Evolutionary conservation across 1,284 basidiomycete species (phyloP), one percentile per base, ranked within the genome.

Genomic region (Rhodotorula sp.): DNA sequence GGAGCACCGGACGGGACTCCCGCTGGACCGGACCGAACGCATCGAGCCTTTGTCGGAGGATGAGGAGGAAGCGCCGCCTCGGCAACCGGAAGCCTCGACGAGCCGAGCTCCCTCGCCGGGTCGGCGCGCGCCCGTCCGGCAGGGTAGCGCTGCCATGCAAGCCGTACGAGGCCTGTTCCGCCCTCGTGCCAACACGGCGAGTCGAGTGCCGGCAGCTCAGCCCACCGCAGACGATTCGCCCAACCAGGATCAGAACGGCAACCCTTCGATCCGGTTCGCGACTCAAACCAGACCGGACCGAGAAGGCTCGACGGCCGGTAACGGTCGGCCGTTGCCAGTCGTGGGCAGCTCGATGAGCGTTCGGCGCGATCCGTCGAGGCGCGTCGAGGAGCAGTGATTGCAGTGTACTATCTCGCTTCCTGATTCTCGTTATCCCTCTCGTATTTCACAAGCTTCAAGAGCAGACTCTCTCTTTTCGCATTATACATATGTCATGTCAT

Each of bases 31-130:
- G 47, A 68, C 71, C 5, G 71, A 68, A 3, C 61, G 73, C 29
- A 68, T 75, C 59, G 70, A 74, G 7, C 70, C 70, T 2, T 51
- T 26, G 14, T 62, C 67, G 8, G 70, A 74, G 46, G 73, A 74
- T 1, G 73, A 74, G 21, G 60, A 5, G 21, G 60, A 48, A 3
- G 62, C 56, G 18, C 54, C 67, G 12, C 14, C 48, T 0, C 48
- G 21, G 29, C 15, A 14, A 20, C 16, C 51, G 21, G 57, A 47
- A 5, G 46, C 62, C 0, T 29, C 62, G 5, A 26, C 58, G 1
- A n/a, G 23, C 8, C 34, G 51, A 5, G 49, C 20, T 6, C 47
- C 63, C 16, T 29, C 21, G 23, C 49, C 61, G 20, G 18, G 18
- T 14, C 51, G 29, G 23, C 58, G 68, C 2, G 20, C 64, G 0